Percentiles rank a stretch among this genome's conserved stretches.
phyloP scores from a whole-genome alignment of 2,329 filamentous ascomycete species.

The Cladophialophora psammophila region DNA sequence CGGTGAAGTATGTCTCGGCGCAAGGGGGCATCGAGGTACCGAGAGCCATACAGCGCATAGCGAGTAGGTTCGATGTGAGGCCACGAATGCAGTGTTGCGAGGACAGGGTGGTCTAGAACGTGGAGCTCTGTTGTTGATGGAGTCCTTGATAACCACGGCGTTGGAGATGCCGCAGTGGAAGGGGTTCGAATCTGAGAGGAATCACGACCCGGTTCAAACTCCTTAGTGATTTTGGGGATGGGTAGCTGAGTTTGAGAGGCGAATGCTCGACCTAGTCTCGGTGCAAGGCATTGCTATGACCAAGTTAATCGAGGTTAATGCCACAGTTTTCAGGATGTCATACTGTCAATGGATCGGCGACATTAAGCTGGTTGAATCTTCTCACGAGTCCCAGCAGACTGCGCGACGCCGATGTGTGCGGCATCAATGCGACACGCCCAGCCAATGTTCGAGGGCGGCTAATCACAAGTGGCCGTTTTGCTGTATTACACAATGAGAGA shows the following conservation, averaged over 20 bases:
- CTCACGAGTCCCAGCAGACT: constrained; percentile 36
- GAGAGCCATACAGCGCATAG: constrained; percentile 78
- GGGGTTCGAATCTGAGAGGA: constrained; percentile 40
- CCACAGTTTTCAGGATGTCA: constrained; percentile 19
- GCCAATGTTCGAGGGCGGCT: not conserved
- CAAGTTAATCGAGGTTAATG: constrained; percentile 36
- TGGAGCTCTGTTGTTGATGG: constrained; percentile 21
- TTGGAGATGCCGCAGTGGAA: constrained; percentile 22
- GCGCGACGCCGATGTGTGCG: constrained; percentile 31
- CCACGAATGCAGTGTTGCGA: constrained; percentile 88
- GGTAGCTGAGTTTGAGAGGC: constrained; percentile 55
- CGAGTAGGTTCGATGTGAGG: constrained; percentile 83
- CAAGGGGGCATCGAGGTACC: constrained; percentile 85
- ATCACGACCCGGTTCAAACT: constrained; percentile 37
- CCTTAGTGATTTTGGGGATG: constrained; percentile 24
- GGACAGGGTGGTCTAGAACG: constrained; percentile 62
- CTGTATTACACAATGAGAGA: not conserved
- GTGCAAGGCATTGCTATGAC: constrained; percentile 54
- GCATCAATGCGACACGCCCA: constrained; percentile 21
- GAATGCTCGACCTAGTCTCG: constrained; percentile 54
- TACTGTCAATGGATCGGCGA: constrained; percentile 51
- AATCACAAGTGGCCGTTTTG: not conserved
- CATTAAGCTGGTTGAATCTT: constrained; percentile 37
- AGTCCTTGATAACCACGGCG: constrained; percentile 40
- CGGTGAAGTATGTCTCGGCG: constrained; percentile 91